Base-by-base conservation (phyloP, 768 basidiomycete genomes). In the Kwoniella shandongensis region DNA sequence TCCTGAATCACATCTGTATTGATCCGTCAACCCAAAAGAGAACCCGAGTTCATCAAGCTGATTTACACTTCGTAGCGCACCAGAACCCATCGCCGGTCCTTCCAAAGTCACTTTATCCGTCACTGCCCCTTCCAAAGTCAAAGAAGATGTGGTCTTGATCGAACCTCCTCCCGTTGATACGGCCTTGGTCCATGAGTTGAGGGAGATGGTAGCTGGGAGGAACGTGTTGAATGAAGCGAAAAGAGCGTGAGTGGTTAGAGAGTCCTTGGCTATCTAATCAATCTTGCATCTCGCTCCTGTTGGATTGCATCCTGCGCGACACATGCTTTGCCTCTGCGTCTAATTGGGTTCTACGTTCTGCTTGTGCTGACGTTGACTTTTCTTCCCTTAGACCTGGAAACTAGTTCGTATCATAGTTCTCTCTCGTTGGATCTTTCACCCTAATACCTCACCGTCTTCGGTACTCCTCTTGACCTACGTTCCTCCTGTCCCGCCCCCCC, bases 141-240 rank as follows among this genome's bases (percentile, higher is more conserved):
- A 56, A 6, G 67, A 72, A 30, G 61, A 55, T 18, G 71, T 73
- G 23, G 53, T 61, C 17, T 56, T 70, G 20, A 35, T 65, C 6
- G 44, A 46, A n/a, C 51, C 62, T 58, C 17, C 59, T 0, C 66
- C 64, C 5, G 48, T 42, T 4, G 69, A 69, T 18, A 51, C 54
- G 20, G 63, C 71, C 0, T 41, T 74, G 38, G 58, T 75, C 1
- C 57, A 63, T 6, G 76, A 76, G 54, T 50, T 77, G 38, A 59
- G 76, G 29, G 46, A 51, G 22, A 73, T 77, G 70, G 74, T 77
- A 0, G 62, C 73, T 36, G 76, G 75, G 3, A 49, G 60, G 26
- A 62, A 47, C 6, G 56, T 61, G 7, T 48, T 73, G 46, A 69
- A 65, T 26, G 75, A 75, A 26, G 57, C 64, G 6, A 72, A 74